These are phyloP conservation scores for Trametes hirsuta DNA, from an alignment of 1,284 basidiomycete species.

Conservation along the genomic window DNA sequence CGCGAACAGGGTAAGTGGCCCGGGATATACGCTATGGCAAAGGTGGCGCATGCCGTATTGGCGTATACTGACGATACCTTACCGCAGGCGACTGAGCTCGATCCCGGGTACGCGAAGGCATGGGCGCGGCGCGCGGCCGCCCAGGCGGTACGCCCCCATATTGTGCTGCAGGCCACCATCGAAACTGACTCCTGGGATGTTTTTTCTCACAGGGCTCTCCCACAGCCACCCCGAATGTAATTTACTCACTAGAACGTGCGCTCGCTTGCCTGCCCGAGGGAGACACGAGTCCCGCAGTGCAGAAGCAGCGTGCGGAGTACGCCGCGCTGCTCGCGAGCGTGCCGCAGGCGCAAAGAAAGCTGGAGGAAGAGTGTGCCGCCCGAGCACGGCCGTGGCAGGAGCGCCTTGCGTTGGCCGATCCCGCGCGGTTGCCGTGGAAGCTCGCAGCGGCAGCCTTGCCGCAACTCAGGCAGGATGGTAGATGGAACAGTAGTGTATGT, in stretches of 20 bases:
- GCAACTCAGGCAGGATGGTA: background rate
- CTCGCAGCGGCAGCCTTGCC: background rate
- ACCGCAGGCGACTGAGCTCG: constrained; percentile 28
- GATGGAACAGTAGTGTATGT: constrained; percentile 1
- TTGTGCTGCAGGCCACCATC: background rate
- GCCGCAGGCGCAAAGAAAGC: background rate
- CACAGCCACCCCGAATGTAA: background rate
- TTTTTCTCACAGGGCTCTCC: background rate
- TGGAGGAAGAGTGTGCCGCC: background rate
- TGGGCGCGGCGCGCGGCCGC: constrained; percentile 39
- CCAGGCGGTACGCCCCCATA: constrained; percentile 29
- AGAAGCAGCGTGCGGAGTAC: background rate
- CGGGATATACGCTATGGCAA: background rate
- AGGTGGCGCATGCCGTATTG: too few relatives aligned
- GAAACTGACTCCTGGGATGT: background rate
- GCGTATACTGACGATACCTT: too few relatives aligned
- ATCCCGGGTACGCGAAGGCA: constrained; percentile 41
- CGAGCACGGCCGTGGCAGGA: background rate
- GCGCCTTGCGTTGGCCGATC: background rate
- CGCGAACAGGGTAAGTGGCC: constrained; percentile 14
- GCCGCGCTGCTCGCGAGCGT: background rate
- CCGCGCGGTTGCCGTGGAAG: background rate
- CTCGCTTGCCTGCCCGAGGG: background rate
- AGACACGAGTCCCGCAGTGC: background rate
- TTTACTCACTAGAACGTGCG: background rate